These are phyloP conservation scores for Spencermartinsiella europaea DNA, from an alignment of 805 yeast genomes.

Conservation along the genomic window DNA sequence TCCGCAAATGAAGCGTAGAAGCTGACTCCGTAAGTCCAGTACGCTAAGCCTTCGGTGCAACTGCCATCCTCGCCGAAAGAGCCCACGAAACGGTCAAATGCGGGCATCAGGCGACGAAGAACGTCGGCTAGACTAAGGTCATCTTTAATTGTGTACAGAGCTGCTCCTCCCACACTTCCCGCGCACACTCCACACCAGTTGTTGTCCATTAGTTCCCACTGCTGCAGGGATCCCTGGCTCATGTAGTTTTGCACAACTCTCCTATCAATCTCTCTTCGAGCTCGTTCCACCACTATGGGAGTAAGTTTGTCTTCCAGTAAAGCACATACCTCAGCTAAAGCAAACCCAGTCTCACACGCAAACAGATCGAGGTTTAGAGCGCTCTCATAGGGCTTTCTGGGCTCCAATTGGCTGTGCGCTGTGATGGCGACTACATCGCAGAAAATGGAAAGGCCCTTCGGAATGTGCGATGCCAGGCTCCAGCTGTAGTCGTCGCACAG, in stretches of 20 bases:
- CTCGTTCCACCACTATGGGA: neutral
- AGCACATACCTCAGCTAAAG: neutral
- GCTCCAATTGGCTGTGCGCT: neutral
- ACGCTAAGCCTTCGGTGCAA: neutral
- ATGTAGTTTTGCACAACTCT: neutral
- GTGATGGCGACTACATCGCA: neutral
- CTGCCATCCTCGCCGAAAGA: neutral
- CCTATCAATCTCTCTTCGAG: neutral
- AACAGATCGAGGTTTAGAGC: neutral
- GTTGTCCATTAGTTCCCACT: neutral
- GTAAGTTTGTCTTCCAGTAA: neutral
- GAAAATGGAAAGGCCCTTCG: neutral
- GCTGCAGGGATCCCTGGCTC: neutral
- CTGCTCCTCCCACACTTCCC: neutral
- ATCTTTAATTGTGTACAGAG: neutral
- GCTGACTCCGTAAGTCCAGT: neutral
- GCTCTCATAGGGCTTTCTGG: neutral
- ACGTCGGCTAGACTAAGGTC: neutral
- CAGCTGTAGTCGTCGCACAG: neutral
- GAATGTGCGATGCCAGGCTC: neutral
- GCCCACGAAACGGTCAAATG: neutral
- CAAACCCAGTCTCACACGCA: neutral
- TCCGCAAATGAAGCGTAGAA: neutral
- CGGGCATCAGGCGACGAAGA: neutral
- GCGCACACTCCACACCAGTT: neutral